phyloP scores from a whole-genome alignment of 495 filamentous ascomycete species.

The Pseudomonodictys pantanalensis region DNA sequence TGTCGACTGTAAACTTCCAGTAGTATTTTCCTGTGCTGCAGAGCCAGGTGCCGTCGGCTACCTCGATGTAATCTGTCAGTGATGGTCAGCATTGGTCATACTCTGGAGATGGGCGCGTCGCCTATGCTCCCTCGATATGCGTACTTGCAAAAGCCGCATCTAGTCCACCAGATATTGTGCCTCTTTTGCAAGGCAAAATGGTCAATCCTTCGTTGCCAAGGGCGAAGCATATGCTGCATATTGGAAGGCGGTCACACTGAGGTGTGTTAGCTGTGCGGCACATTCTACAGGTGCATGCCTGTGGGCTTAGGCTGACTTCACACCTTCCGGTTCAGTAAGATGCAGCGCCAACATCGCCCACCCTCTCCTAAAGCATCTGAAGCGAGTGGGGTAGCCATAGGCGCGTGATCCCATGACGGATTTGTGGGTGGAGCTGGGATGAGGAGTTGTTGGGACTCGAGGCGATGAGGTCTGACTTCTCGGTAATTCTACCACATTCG shows the following conservation, averaged over 20 bases:
- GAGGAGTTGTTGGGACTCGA: too few relatives aligned
- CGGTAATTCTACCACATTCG: too few relatives aligned
- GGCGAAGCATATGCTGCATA: not conserved
- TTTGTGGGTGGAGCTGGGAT: too few relatives aligned
- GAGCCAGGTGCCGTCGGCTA: not conserved
- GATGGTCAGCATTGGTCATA: not conserved
- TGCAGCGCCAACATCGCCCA: constrained; percentile 1
- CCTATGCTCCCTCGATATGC: not conserved
- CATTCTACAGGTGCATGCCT: too few relatives aligned
- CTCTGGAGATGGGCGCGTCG: not conserved
- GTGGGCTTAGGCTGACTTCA: not conserved
- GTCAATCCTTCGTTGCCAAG: not conserved
- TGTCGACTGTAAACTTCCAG: not conserved
- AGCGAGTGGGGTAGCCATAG: too few relatives aligned
- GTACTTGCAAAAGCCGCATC: not conserved
- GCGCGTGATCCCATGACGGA: too few relatives aligned
- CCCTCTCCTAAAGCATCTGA: too few relatives aligned
- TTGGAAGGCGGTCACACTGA: not conserved
- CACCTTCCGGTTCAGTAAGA: not conserved
- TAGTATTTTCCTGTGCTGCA: not conserved
- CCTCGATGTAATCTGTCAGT: not conserved
- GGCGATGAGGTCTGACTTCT: too few relatives aligned
- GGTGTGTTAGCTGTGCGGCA: not conserved
- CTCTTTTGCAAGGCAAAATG: not conserved
- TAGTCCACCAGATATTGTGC: not conserved